Evolutionary conservation across 441 rosid genomes (phyloP).

Genomic region (Brassica balearica): DNA sequence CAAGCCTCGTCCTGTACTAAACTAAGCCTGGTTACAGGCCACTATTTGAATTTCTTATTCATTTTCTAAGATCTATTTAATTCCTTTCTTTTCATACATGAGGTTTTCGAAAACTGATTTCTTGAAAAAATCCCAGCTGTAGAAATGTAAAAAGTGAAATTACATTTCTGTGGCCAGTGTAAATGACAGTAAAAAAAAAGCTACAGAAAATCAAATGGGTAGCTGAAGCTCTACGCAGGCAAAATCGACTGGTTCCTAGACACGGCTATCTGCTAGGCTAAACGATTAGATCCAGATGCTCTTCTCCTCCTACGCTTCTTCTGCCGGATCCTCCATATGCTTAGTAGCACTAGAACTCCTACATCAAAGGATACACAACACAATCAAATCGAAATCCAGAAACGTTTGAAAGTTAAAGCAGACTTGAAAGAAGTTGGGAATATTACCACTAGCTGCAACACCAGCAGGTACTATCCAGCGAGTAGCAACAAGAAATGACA

Average conservation of each 20-base stretch:
- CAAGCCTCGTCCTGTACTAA: constrained; percentile 5
- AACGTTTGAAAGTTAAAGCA: not conserved
- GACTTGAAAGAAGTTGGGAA: constrained; percentile 23
- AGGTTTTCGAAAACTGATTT: constrained; percentile 4
- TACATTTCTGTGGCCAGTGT: constrained; percentile 39
- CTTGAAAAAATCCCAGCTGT: constrained; percentile 17
- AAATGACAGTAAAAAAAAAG: not conserved
- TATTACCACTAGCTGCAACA: constrained; percentile 70
- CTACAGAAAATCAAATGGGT: not conserved
- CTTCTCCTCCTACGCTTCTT: constrained; percentile 74
- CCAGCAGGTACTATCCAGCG: constrained; percentile 89
- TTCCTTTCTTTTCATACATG: not conserved
- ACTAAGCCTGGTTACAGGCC: no score
- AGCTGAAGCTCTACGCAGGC: constrained; percentile 11
- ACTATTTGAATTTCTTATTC: no score
- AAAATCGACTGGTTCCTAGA: constrained; percentile 14
- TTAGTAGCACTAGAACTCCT: constrained; percentile 68
- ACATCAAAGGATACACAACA: not conserved
- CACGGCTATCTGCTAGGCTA: constrained; percentile 28
- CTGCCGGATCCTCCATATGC: constrained; percentile 85
- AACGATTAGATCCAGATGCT: constrained; percentile 49
- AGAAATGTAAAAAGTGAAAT: constrained; percentile 17
- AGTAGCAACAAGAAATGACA: constrained; percentile 70
- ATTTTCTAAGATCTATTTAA: not conserved
- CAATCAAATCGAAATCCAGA: not conserved